Base-by-base conservation (phyloP, 2,329 filamentous ascomycete genomes). In the Trichoderma brevicompactum region DNA sequence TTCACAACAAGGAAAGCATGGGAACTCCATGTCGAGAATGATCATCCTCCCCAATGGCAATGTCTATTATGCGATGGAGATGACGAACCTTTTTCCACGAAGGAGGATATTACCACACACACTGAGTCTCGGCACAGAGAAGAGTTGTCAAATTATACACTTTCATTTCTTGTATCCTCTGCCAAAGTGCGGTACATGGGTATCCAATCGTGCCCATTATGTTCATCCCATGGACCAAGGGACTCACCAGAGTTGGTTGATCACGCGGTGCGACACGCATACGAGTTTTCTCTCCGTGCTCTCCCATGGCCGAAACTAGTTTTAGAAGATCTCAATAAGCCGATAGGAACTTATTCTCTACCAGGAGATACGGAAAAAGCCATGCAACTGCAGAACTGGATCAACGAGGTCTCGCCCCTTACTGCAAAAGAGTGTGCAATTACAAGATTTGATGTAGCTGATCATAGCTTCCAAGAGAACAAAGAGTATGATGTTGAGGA, bases 11-110 rank as follows among this genome's bases (percentile, higher is more conserved):
- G 67, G 53, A 49, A 67, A n/a, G 53, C 36, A 43, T 56, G 53
- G 53, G 38, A 43, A 12, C 13, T n/a, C 7, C 53, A 56, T 12
- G 62, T 62, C 55, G 62, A 65, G 13, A 64, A 65, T 8, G 34
- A 28, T 7, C 67, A 66, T 50, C 44, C 9, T 12, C 63, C 41
- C 4, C 46, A 28, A 23, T 68, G 65, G 65, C 41, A 36, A 58
- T 68, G 67, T 48, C 56, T 48, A 17, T 53, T 68, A 10, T 68
- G 65, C 38, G 60, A 62, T 7, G 43, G 34, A 9, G 9, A 43
- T 8, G 17, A 44, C 1, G 19, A 2, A 10, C 8, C n/a, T n/a
- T 68, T 60, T n/a, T 13, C 52, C 10, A 56, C 13, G 6, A 41
- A 17, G 36, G 53, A 56, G 17, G 36, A 38, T 23, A 43, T 56